Percentiles rank a stretch among this genome's conserved stretches.
These are phyloP conservation scores for Chaetomidium leptoderma DNA, from an alignment of 495 filamentous ascomycete genomes.

Conservation along the genomic window DNA sequence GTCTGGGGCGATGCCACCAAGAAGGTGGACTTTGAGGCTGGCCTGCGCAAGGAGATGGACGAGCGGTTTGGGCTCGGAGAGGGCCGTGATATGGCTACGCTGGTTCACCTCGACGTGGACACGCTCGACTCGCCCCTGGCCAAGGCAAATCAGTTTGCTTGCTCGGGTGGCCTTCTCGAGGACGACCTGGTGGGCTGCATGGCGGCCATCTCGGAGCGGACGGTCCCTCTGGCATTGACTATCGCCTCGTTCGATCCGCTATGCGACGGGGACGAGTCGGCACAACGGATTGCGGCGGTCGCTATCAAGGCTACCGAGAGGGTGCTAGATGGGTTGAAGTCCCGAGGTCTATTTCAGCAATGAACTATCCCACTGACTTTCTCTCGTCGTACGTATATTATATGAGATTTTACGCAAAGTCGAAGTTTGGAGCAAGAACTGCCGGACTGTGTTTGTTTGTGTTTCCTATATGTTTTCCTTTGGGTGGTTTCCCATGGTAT, in stretches of 20 bases:
- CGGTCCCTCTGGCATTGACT: slow-evolving; percentile 9
- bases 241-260: slow-evolving; percentile 17
- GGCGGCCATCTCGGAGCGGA: slow-evolving; percentile 8
- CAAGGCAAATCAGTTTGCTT: slow-evolving; percentile 16
- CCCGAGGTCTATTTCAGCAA: neutral
- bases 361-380: no score
- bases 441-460: no score
- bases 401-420: no score
- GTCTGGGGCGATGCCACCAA: slow-evolving; percentile 9
- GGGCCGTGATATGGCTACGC: neutral
- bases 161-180: slow-evolving; percentile 7
- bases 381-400: no score
- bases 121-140: slow-evolving; percentile 7
- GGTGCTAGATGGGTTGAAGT: neutral
- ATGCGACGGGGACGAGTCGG: slow-evolving; percentile 14
- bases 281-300: neutral
- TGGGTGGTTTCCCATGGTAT: no score
- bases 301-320: neutral
- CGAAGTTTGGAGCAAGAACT: no score
- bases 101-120: slow-evolving; percentile 17
- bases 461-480: no score
- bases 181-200: slow-evolving; percentile 12
- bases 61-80: slow-evolving; percentile 4
- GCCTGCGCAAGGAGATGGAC: slow-evolving; percentile 3
- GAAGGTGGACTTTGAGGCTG: slow-evolving; percentile 5